Evolutionary conservation across 1,139 yeast genomes (phyloP).

Genomic region (Kodamaea alishanica): DNA sequence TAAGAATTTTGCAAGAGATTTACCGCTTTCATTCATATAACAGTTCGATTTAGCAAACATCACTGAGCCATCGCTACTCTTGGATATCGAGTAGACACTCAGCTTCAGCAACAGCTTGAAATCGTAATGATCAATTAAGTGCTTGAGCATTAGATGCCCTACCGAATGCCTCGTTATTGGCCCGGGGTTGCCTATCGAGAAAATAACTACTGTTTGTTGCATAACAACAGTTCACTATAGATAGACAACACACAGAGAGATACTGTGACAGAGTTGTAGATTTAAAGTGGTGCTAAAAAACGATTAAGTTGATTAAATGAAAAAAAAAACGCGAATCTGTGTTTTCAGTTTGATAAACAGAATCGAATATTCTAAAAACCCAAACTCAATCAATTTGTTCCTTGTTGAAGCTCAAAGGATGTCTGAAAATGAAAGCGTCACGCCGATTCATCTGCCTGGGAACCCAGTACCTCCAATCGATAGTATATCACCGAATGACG

Average conservation of each 20-base stretch:
- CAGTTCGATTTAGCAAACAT: slow-evolving; percentile 34
- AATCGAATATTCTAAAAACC: slow-evolving; percentile 1
- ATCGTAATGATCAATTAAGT: slow-evolving; percentile 23
- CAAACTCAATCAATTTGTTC: background rate
- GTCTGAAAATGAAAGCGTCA: too few relatives aligned
- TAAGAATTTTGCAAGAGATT: slow-evolving; percentile 26
- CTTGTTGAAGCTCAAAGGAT: too few relatives aligned
- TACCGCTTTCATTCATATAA: slow-evolving; percentile 42
- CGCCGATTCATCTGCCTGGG: slow-evolving; percentile 6
- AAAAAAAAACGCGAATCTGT: background rate
- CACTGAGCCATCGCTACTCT: slow-evolving; percentile 17
- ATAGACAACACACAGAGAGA: background rate
- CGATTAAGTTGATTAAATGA: background rate
- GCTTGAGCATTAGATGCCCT: slow-evolving; percentile 36
- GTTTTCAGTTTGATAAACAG: background rate
- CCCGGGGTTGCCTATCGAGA: slow-evolving; percentile 46
- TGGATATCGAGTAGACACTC: slow-evolving; percentile 24
- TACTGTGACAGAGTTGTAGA: background rate
- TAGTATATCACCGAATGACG: slow-evolving; percentile 5
- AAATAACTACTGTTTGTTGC: slow-evolving; percentile 21
- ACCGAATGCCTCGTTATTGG: slow-evolving; percentile 37
- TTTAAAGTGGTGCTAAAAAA: background rate
- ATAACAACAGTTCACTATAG: background rate
- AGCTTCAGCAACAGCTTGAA: slow-evolving; percentile 23
- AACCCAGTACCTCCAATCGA: background rate